Base-by-base conservation (phyloP, 805 yeast genomes). In the Suhomyces vadensis region DNA sequence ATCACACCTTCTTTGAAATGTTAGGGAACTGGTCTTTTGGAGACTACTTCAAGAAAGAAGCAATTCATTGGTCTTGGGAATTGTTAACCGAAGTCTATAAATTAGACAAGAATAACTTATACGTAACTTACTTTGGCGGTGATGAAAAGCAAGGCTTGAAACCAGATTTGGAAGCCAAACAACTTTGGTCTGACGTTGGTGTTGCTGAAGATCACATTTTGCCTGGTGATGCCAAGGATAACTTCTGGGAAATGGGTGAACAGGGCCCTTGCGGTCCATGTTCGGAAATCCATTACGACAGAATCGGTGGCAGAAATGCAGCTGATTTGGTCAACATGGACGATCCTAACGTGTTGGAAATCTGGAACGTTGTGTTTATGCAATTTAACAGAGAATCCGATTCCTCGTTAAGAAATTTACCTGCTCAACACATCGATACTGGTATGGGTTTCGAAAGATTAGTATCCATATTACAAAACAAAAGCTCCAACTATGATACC, bases 221-320 rank as follows among this genome's bases (percentile, higher is more conserved):
- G 54, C 96, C 97, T 16, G 99, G 99, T 46, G 73, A 83, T 54
- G 87, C 83, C 42, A 74, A 82, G 61, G 99, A 94, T 66, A 94
- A 94, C 72, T 94, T 94, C 70, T 94, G 99, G 99, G 99, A 94
- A 75, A 94, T 94, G 99, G 99, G 99, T 58, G 99, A 95, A 63
- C 98, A 92, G 74, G 99, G 99, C 54, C 99, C 99, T 39, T 94
- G 99, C 75, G 99, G 99, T 51, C 99, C 99, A 41, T 95, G 99
- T 73, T 86, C 96, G 19, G 99, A 94, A 70, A 79, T 94, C 56
- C 99, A 94, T 69, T 94, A 89, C 67, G 99, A 94, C 69, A 83
- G 99, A 71, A 90, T 94, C 53, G 99, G 99, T 53, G 97, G 98
- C 47, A 85, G 99, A 75, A 92, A 94, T 61, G 99, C 98, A 43